Evolutionary conservation across 2,329 filamentous ascomycete species (phyloP).

Genomic region (Trichophyton equinum): DNA sequence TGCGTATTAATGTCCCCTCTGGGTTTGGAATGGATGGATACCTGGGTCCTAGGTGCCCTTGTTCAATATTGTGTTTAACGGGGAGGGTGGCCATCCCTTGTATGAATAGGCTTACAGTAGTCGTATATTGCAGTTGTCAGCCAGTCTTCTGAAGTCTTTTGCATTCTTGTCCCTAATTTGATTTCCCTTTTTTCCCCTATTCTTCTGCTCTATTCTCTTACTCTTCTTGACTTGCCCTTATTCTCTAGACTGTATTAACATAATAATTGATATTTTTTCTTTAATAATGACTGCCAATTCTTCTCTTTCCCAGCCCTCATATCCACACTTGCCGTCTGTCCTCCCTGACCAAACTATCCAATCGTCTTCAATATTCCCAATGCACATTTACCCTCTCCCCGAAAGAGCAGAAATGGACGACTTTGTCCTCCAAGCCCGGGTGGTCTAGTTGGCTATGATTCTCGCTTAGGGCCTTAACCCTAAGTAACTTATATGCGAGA

Average conservation of each 20-base stretch:
- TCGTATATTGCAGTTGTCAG: background rate
- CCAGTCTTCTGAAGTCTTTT: background rate
- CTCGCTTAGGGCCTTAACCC: slow-evolving; percentile 5
- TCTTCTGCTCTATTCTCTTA: background rate
- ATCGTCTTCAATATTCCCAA: no score
- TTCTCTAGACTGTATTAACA: background rate
- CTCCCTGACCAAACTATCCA: no score
- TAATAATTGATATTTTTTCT: background rate
- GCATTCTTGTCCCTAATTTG: background rate
- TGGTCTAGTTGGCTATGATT: slow-evolving; percentile 7
- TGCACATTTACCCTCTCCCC: no score
- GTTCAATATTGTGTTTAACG: background rate
- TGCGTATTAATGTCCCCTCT: background rate
- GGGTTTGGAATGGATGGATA: background rate
- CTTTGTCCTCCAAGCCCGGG: background rate
- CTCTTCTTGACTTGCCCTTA: background rate
- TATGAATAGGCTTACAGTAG: background rate
- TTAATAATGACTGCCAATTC: background rate
- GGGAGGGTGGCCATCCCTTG: background rate
- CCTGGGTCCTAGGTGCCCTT: background rate
- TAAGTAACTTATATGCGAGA: slow-evolving; percentile 5
- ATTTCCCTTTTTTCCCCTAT: background rate
- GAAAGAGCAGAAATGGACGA: background rate
- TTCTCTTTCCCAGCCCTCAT: background rate
- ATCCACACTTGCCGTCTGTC: background rate